Percentiles rank a stretch among this genome's conserved stretches.
phyloP scores from a whole-genome alignment of 2,329 filamentous ascomycete species.

The Teratosphaeria gauchensis region DNA sequence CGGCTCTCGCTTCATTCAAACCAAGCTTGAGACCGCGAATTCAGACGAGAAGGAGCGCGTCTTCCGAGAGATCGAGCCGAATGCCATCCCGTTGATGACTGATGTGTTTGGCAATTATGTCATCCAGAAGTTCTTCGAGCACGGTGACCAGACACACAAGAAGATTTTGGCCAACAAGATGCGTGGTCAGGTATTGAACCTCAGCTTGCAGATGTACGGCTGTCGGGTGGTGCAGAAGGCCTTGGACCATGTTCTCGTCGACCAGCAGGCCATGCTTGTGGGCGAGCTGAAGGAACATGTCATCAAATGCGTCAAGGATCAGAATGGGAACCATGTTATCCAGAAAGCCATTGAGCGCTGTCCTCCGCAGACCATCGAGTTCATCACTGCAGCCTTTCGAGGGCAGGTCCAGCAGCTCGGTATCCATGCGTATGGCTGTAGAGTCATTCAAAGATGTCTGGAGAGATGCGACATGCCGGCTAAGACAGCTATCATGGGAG shows the following conservation, averaged over 20 bases:
- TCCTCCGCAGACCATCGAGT: constrained; percentile 67
- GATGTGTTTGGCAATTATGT: constrained; percentile 98
- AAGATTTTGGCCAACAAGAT: constrained; percentile 75
- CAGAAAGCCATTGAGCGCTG: constrained; percentile 84
- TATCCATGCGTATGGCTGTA: constrained; percentile 76
- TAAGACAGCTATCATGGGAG: constrained; percentile 59
- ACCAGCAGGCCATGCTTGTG: constrained; percentile 77
- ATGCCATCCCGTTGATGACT: constrained; percentile 81
- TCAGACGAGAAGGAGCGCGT: constrained; percentile 91
- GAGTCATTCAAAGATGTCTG: constrained; percentile 85
- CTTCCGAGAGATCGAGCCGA: constrained; percentile 76
- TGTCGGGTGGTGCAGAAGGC: constrained; percentile 96
- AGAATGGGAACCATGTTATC: constrained; percentile 93
- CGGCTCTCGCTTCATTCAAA: constrained; percentile 90
- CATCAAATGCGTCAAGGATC: constrained; percentile 67
- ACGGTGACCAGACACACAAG: constrained; percentile 90
- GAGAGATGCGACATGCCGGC: constrained; percentile 65
- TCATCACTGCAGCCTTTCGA: constrained; percentile 72
- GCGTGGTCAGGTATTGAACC: constrained; percentile 68
- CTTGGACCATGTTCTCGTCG: constrained; percentile 79
- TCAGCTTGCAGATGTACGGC: constrained; percentile 84
- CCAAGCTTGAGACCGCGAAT: constrained; percentile 83
- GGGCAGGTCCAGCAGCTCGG: constrained; percentile 66
- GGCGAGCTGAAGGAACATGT: constrained; percentile 73
- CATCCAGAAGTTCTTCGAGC: constrained; percentile 94